Evolutionary conservation across 805 yeast species (phyloP), one percentile per base, ranked within the genome.

Genomic region (Hanseniaspora guilliermondii): DNA sequence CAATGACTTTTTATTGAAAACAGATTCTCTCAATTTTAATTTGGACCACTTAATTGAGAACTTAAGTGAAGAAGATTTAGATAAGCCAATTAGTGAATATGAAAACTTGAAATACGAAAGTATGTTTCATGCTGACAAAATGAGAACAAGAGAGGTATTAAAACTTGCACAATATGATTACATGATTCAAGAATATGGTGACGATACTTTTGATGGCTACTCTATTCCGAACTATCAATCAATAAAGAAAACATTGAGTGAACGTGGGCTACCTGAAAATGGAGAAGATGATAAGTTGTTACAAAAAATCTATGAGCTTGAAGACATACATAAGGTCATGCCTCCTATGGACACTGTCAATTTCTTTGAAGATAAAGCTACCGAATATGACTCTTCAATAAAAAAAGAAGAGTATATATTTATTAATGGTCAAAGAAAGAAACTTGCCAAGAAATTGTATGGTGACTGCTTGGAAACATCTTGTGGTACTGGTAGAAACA

Each of bases 391-490:
- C 65, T 72, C 74, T 38, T 89, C 81, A 56, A 85, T 91, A 59
- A 80, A 83, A 60, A 55, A 70, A 72, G 70, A 81, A 73, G 76
- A 74, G 60, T 62, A 70, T 60, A 69, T 74, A 45, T 60, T 70
- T 40, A 66, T 74, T 72, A 75, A 82, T 56, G 74, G 73, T 62
- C 75, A 85, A 68, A 75, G 96, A 62, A 80, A 80, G 61, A 83
- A 93, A 85, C 66, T 85, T 46, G 85, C 85, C 88, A 76, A 73
- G 37, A 85, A 84, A 58, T 76, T 83, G 49, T 70, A 73, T 56
- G 98, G 98, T 22, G 96, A 93, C 64, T 96, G 88, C 1, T 70
- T 93, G 55, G 98, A 93, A 67, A 93, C 91, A 11, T 83, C 97
- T 0, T 86, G 95, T 64, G 98, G 98, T 56, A 93, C 98, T 0